Evolutionary conservation across 23 red algal genomes (phyloP).

Genomic region (Agarophyton chilense): DNA sequence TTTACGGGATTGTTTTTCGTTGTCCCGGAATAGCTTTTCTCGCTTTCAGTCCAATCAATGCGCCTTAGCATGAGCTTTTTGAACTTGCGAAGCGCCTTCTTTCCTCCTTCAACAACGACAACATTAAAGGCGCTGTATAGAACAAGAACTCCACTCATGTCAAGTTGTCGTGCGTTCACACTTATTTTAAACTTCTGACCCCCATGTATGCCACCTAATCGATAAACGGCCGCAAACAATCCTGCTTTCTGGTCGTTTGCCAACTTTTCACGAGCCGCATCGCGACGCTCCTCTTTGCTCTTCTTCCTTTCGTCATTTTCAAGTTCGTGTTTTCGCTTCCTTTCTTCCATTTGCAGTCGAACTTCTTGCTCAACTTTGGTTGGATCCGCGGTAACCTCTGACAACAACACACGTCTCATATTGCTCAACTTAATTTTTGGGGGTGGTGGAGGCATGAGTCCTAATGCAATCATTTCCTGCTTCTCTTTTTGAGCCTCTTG

Average conservation of each 20-base stretch:
- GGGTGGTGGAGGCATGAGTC: slow-evolving; percentile 61
- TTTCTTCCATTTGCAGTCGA: slow-evolving; percentile 65
- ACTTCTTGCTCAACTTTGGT: slow-evolving; percentile 85
- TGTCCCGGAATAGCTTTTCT: slow-evolving; percentile 16
- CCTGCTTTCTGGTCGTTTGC: slow-evolving; percentile 59
- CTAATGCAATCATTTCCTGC: slow-evolving; percentile 79
- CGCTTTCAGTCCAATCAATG: slow-evolving; percentile 66
- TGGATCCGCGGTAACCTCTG: slow-evolving; percentile 71
- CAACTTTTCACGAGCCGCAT: slow-evolving; percentile 61
- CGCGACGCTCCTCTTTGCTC: slow-evolving; percentile 63
- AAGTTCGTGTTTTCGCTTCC: slow-evolving; percentile 65
- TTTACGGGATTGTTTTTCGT: background rate
- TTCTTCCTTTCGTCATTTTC: slow-evolving; percentile 82
- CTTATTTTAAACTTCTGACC: slow-evolving; percentile 78
- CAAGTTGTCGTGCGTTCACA: slow-evolving; percentile 64
- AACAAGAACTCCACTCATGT: slow-evolving; percentile 59
- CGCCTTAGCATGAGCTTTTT: slow-evolving; percentile 76
- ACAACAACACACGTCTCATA: slow-evolving; percentile 82
- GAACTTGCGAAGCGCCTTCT: slow-evolving; percentile 77
- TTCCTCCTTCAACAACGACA: slow-evolving; percentile 79
- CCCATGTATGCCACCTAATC: slow-evolving; percentile 48
- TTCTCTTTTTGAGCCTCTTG: slow-evolving; percentile 73
- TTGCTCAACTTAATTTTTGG: slow-evolving; percentile 92
- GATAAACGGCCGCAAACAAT: slow-evolving; percentile 69
- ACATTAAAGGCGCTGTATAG: slow-evolving; percentile 51